phyloP scores from a whole-genome alignment of 331 rosid species.

The Quercus lobata region DNA sequence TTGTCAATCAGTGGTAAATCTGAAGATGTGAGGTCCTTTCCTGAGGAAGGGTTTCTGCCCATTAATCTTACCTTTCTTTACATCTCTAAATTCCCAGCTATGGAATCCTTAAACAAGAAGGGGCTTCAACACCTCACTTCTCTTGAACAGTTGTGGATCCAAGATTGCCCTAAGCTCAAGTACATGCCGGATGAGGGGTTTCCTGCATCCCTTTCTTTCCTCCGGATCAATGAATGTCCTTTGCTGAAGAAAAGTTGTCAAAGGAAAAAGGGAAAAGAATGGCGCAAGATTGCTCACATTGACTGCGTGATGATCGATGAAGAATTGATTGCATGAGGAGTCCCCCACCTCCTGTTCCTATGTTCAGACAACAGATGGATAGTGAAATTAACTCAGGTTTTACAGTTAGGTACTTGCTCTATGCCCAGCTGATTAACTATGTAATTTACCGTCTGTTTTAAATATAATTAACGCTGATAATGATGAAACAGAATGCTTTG shows the following conservation, averaged over 20 bases:
- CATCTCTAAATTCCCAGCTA: neutral
- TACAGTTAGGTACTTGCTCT: too few species aligned
- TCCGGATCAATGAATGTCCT: neutral
- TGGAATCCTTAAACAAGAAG: slow-evolving; percentile 4
- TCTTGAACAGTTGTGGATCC: neutral
- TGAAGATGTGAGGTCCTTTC: slow-evolving; percentile 6
- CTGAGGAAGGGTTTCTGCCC: slow-evolving; percentile 24
- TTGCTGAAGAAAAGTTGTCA: neutral
- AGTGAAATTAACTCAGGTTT: too few species aligned
- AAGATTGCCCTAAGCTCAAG: neutral
- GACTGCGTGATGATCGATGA: neutral
- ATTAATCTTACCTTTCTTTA: neutral
- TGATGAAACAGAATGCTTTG: too few species aligned
- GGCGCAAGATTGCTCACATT: slow-evolving; percentile 6
- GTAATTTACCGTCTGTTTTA: too few species aligned
- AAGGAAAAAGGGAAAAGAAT: neutral
- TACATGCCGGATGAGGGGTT: slow-evolving; percentile 16
- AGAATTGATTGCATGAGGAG: neutral
- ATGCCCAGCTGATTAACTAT: too few species aligned
- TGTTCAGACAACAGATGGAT: too few species aligned
- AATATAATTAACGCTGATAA: too few species aligned
- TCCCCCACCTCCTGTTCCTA: too few species aligned
- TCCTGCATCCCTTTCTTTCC: neutral
- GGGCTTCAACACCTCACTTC: slow-evolving; percentile 21
- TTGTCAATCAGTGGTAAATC: neutral